Percentiles rank a stretch among this genome's conserved stretches.
Evolutionary conservation across 2,329 filamentous ascomycete species (phyloP).

Genomic region (Cladorrhinum sp.): DNA sequence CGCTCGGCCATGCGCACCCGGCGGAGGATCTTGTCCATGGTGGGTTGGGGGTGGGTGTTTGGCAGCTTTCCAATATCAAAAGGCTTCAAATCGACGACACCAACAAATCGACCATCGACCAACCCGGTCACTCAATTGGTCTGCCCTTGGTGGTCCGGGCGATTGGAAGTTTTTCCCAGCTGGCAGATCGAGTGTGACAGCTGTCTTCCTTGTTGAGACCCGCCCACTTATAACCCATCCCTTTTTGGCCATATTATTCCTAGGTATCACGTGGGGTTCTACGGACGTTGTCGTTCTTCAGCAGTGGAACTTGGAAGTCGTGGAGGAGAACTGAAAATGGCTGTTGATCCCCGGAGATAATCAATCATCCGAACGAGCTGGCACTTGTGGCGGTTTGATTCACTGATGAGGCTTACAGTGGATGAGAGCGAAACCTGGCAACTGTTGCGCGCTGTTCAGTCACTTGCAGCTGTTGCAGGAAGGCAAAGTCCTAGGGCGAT

Average conservation of each 20-base stretch:
- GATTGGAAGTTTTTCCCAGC: conserved; percentile 18
- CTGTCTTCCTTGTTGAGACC: no score
- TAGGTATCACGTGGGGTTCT: no score
- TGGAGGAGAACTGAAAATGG: no score
- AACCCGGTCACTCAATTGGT: conserved; percentile 3
- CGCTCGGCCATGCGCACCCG: conserved; percentile 65
- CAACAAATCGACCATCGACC: neutral
- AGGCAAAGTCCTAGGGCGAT: conserved; percentile 21
- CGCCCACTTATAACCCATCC: no score
- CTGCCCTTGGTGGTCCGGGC: neutral
- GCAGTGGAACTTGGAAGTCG: no score
- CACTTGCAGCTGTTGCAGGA: neutral
- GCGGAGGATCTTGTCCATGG: conserved; percentile 69
- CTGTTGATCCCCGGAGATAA: no score
- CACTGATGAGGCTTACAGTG: neutral
- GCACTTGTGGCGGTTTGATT: neutral
- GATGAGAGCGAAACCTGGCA: neutral
- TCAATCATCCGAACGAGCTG: conserved; percentile 1
- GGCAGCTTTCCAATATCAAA: neutral
- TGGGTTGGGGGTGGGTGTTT: conserved; percentile 2
- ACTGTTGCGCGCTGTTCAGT: neutral
- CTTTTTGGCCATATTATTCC: no score
- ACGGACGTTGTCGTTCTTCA: no score
- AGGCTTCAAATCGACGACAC: conserved; percentile 3
- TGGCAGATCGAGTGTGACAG: conserved; percentile 6